phyloP scores from a whole-genome alignment of 2,329 filamentous ascomycete genomes.

The Phyllosticta citribraziliensis region DNA sequence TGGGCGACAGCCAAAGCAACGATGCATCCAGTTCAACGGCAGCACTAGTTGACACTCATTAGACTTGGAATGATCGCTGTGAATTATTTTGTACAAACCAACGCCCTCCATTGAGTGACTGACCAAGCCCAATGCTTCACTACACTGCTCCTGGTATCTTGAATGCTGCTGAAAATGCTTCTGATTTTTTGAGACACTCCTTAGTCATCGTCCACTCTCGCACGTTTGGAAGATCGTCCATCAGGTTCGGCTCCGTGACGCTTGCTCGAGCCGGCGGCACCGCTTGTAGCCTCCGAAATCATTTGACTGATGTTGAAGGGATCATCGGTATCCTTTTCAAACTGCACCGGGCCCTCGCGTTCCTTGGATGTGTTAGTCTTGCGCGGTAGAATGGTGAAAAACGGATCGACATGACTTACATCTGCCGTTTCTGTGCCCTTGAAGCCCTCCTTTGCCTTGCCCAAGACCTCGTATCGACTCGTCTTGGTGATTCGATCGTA shows the following conservation, averaged over 20 bases:
- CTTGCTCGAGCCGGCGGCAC: slow-evolving; percentile 52
- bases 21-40: not conserved
- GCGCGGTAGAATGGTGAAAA: slow-evolving; percentile 9
- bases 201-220: slow-evolving; percentile 63
- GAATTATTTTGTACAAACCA: not conserved
- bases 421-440: slow-evolving; percentile 78
- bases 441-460: slow-evolving; percentile 75
- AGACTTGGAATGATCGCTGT: not conserved
- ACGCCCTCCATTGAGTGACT: not conserved
- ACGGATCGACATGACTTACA: slow-evolving; percentile 38
- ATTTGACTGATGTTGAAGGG: slow-evolving; percentile 94
- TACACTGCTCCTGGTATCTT: not conserved
- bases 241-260: slow-evolving; percentile 62
- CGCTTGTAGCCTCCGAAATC: slow-evolving; percentile 64
- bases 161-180: not conserved
- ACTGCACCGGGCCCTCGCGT: slow-evolving; percentile 87
- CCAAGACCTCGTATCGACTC: slow-evolving; percentile 79
- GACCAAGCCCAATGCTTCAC: not conserved
- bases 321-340: slow-evolving; percentile 80
- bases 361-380: slow-evolving; percentile 35
- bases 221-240: slow-evolving; percentile 53
- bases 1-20: not conserved
- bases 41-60: not conserved
- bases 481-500: slow-evolving; percentile 82
- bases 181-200: not conserved